Evolutionary conservation across 495 filamentous ascomycete genomes (phyloP).

Genomic region (Penicillium tannophilum): DNA sequence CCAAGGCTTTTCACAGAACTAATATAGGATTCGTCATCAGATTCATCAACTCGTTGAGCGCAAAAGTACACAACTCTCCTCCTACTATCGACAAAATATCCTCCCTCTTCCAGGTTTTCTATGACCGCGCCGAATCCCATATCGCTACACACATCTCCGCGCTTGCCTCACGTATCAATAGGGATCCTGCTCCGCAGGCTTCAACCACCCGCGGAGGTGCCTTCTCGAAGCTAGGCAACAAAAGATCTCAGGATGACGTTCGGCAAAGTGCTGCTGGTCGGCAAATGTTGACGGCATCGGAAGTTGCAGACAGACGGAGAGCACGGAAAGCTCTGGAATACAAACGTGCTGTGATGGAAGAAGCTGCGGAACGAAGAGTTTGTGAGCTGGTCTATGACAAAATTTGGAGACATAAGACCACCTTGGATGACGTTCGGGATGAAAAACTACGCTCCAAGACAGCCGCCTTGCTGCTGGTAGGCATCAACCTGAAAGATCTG

Average conservation of each 20-base stretch:
- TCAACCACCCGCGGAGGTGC: constrained; percentile 29
- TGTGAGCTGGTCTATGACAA: constrained; percentile 85
- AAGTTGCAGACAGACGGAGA: constrained; percentile 76
- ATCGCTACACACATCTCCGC: constrained; percentile 86
- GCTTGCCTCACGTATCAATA: constrained; percentile 72
- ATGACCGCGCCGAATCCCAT: constrained; percentile 76
- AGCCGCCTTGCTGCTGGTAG: constrained; percentile 85
- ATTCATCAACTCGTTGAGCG: constrained; percentile 88
- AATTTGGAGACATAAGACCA: constrained; percentile 88
- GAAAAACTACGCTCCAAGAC: constrained; percentile 94
- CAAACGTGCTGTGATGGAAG: constrained; percentile 77
- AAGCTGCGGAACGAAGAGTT: constrained; percentile 85
- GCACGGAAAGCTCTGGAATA: constrained; percentile 75
- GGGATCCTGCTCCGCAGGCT: constrained; percentile 58
- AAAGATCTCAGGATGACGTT: constrained; percentile 32
- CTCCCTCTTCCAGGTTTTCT: constrained; percentile 93
- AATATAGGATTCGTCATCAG: constrained; percentile 41
- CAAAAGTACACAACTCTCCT: constrained; percentile 82
- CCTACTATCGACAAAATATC: constrained; percentile 83
- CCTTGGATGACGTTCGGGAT: constrained; percentile 92
- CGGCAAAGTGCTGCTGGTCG: constrained; percentile 53
- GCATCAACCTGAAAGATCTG: constrained; percentile 84
- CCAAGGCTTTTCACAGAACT: not conserved
- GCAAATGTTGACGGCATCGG: constrained; percentile 90
- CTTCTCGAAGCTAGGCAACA: constrained; percentile 28